phyloP scores from a whole-genome alignment of 495 filamentous ascomycete species.

The Cercophora samala region DNA sequence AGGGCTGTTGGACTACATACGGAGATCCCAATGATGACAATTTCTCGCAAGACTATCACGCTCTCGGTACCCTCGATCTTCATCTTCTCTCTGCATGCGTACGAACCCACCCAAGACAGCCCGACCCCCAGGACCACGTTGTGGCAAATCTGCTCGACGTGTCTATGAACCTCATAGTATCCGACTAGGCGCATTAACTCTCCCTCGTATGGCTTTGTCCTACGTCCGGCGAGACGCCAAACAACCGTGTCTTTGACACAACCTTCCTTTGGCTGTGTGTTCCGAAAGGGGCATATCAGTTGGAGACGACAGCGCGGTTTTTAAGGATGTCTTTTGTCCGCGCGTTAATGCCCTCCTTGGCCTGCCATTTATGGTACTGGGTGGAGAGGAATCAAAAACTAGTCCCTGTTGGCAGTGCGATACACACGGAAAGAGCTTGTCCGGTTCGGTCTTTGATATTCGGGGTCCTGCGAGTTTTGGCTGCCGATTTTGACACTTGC shows the following conservation, averaged over 20 bases:
- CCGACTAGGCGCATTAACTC: slow-evolving; percentile 74
- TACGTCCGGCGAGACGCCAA: slow-evolving; percentile 62
- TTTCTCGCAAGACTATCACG: slow-evolving; percentile 32
- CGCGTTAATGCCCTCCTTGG: slow-evolving; percentile 57
- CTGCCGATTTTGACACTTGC: slow-evolving; percentile 38
- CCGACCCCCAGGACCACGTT: slow-evolving; percentile 39
- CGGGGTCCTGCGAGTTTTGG: slow-evolving; percentile 21
- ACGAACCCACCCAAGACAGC: slow-evolving; percentile 26
- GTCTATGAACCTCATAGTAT: slow-evolving; percentile 38
- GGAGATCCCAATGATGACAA: slow-evolving; percentile 36
- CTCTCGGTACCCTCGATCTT: slow-evolving; percentile 36
- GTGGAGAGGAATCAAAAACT: slow-evolving; percentile 82
- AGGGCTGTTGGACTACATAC: slow-evolving; percentile 38
- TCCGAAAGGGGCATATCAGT: slow-evolving; percentile 32
- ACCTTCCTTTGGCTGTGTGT: slow-evolving; percentile 36
- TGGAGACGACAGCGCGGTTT: slow-evolving; percentile 62
- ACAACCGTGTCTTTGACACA: slow-evolving; percentile 34
- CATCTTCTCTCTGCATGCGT: slow-evolving; percentile 19
- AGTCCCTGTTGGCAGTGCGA: slow-evolving; percentile 76
- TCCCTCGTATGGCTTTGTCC: slow-evolving; percentile 52
- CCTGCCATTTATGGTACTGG: slow-evolving; percentile 28
- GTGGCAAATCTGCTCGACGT: slow-evolving; percentile 43
- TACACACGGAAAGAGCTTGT: slow-evolving; percentile 60
- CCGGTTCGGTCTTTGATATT: slow-evolving; percentile 36
- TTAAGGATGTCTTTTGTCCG: slow-evolving; percentile 83